Conservation (phyloP, 805 yeast genomes). For the Cyberlindnera veronae region DNA sequence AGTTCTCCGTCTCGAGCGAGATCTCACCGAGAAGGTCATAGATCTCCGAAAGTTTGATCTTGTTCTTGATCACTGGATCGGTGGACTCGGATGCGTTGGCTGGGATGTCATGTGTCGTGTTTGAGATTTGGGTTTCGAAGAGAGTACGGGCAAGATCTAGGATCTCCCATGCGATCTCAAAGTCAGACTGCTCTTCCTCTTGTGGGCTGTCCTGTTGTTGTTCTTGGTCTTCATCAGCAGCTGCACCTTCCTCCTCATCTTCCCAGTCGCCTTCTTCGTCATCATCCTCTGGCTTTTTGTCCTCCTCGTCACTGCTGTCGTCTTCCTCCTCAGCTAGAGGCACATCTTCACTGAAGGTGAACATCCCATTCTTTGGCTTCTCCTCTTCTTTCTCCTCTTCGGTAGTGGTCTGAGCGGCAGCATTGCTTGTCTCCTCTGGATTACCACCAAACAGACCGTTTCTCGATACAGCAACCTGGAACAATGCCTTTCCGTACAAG, state of each 20-base stretch:
- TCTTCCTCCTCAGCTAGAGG: conserved; percentile 34
- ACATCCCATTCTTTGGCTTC: conserved; percentile 29
- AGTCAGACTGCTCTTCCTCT: conserved; percentile 60
- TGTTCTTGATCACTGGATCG: conserved; percentile 34
- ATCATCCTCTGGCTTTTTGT: conserved; percentile 8
- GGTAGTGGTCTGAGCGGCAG: conserved; percentile 20
- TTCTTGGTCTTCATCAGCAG: conserved; percentile 20
- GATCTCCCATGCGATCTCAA: conserved; percentile 86
- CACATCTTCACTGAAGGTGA: conserved; percentile 36
- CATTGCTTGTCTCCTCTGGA: conserved; percentile 24
- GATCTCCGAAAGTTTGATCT: conserved; percentile 63
- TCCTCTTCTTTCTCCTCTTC: conserved; percentile 20
- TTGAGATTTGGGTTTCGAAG: conserved; percentile 37
- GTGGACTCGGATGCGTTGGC: conserved; percentile 22
- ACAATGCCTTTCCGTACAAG: conserved; percentile 76
- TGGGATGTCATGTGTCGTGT: conserved; percentile 18
- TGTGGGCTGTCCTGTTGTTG: conserved; percentile 18
- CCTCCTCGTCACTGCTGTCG: conserved; percentile 19
- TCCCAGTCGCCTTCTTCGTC: conserved; percentile 28
- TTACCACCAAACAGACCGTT: conserved; percentile 72
- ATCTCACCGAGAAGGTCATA: conserved; percentile 86
- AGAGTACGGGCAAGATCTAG: conserved; percentile 73
- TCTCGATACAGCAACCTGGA: conserved; percentile 68
- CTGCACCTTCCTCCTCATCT: conserved; percentile 23
- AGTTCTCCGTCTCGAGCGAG: conserved; percentile 85